Base-by-base conservation (phyloP, 352 stramenopile genomes). In the Phytophthora aleatoria region DNA sequence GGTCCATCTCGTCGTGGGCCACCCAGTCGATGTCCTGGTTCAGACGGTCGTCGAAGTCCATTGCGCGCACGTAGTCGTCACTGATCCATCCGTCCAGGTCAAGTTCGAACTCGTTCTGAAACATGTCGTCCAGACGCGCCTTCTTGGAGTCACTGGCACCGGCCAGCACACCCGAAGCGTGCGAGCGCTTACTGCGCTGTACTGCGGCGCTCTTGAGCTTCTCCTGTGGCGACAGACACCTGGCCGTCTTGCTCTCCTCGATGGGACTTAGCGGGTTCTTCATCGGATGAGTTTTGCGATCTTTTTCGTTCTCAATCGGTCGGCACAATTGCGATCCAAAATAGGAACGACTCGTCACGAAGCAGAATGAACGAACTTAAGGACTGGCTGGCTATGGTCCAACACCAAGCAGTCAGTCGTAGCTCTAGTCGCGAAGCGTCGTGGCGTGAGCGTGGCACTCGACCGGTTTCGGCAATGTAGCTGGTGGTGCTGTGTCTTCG, bases 1-100 rank as follows among this genome's bases (percentile, higher is more conserved):
- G 50, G 15, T 89, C 81, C 51, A 91, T 66, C 45, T 91, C 82
- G 63, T 92, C 82, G 60, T 89, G 74, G 33, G 59, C 65, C 10
- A 92, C 82, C 86, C 86, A 94, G 69, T 94, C 86, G 57, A 94
- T 91, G 45, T 94, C 86, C 49, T 94, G 77, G 62, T 79, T 91
- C 56, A 92, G 63, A 45, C 77, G 71, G 36, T 91, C 83, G 72
- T 92, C 83, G 27, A 91, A 76, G 57, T 90, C 86, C 67, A 94
- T 79, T 39, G 79, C 64, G 49, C 82, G 81, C 48, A 92, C 59
- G 68, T 90, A 90, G 65, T 92, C 86, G 67, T 94, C 86, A 55
- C 79, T 92, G 65, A 92, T 81, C 83, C 86, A 92, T 20, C 73
- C 80, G 52, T 89, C 81, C 42, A 81, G 65, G 13, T 87, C 75